These are phyloP conservation scores for Ophiostoma himal-ulmi DNA, from an alignment of 2,329 filamentous ascomycete species.

Conservation along the genomic window DNA sequence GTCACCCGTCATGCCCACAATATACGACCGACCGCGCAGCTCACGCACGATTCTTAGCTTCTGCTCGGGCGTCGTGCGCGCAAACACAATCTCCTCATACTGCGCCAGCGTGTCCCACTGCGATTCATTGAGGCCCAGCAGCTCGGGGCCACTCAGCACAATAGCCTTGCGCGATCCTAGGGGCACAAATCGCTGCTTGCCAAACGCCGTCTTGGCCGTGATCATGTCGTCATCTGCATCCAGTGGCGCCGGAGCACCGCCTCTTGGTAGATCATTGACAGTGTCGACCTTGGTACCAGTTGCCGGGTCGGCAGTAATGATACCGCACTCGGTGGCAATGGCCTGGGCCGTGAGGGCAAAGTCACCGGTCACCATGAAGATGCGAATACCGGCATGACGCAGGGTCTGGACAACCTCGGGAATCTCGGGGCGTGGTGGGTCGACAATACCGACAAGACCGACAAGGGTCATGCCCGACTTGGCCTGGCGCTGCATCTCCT, in stretches of 20 bases:
- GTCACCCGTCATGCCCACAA: conserved; percentile 80
- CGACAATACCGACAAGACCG: conserved; percentile 71
- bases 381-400: conserved; percentile 63
- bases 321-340: conserved; percentile 67
- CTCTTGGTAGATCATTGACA: conserved; percentile 39
- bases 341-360: conserved; percentile 68
- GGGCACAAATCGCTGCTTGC: conserved; percentile 16
- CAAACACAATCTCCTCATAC: conserved; percentile 71
- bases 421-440: conserved; percentile 70
- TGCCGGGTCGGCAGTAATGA: conserved; percentile 45
- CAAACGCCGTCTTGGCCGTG: conserved; percentile 20
- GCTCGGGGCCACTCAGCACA: conserved; percentile 59
- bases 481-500: conserved; percentile 50
- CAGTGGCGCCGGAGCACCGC: background rate
- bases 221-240: conserved; percentile 28
- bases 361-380: conserved; percentile 78
- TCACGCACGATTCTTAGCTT: conserved; percentile 75
- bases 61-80: conserved; percentile 70
- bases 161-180: conserved; percentile 42
- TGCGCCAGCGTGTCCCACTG: conserved; percentile 61
- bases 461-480: conserved; percentile 59
- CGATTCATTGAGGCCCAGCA: conserved; percentile 57
- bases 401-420: conserved; percentile 60
- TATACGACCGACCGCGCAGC: conserved; percentile 58
- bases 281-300: conserved; percentile 47